Evolutionary conservation across 331 rosid species (phyloP).

Genomic region (Spiraea crenata): DNA sequence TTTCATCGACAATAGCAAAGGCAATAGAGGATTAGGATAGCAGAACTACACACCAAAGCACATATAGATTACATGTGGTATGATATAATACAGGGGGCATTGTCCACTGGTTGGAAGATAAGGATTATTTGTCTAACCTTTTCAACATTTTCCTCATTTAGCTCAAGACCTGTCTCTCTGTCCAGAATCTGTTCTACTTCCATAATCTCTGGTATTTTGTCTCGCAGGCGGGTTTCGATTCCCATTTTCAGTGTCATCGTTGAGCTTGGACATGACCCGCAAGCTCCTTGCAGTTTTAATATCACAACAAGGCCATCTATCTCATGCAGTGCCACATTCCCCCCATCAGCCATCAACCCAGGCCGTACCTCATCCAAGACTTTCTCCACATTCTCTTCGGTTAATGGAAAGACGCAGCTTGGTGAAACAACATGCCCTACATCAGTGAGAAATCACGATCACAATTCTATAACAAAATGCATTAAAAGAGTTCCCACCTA

Average conservation of each 20-base stretch:
- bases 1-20: too few species aligned
- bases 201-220: constrained; percentile 87
- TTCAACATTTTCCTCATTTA: constrained; percentile 76
- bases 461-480: neutral
- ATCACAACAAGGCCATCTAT: constrained; percentile 94
- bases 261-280: constrained; percentile 97
- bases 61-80: too few species aligned
- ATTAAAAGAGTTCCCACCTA: neutral
- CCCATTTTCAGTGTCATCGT: constrained; percentile 96
- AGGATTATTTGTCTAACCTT: constrained; percentile 43
- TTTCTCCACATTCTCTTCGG: constrained; percentile 94
- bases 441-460: neutral
- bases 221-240: constrained; percentile 80
- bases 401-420: constrained; percentile 70
- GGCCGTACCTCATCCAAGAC: constrained; percentile 96
- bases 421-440: constrained; percentile 74
- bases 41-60: too few species aligned
- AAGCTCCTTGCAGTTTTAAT: constrained; percentile 94
- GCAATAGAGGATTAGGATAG: too few species aligned
- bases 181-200: constrained; percentile 87
- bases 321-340: constrained; percentile 91
- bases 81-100: too few species aligned
- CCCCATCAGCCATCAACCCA: constrained; percentile 92
- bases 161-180: constrained; percentile 82
- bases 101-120: too few species aligned